phyloP scores from a whole-genome alignment of 108 stramenopile genomes.

The Pinguiococcus pyrenoidosus region DNA sequence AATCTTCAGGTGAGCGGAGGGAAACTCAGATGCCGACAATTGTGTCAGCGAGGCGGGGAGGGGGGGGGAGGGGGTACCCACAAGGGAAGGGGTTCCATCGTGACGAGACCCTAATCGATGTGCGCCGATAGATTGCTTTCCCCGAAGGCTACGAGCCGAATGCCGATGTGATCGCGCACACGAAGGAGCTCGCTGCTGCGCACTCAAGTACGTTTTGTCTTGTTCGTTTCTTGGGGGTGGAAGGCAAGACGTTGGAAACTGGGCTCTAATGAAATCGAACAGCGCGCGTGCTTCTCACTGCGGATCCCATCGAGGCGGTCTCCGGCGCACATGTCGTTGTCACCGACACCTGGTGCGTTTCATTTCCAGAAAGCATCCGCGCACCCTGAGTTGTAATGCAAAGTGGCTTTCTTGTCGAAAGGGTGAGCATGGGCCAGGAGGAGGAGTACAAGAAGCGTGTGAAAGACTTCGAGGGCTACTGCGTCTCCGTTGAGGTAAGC shows the following conservation, averaged over 20 bases:
- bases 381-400: no score
- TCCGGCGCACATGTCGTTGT: conserved; percentile 74
- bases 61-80: background rate
- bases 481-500: no score
- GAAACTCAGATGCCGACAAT: no score
- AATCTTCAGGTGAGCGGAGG: conserved; percentile 74
- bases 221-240: conserved; percentile 19
- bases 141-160: conserved; percentile 76
- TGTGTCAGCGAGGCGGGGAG: no score
- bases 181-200: background rate
- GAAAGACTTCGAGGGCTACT: conserved; percentile 77
- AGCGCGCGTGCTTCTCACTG: no score
- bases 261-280: no score
- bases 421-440: conserved; percentile 96
- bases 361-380: no score
- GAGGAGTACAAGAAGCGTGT: conserved; percentile 70
- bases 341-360: conserved; percentile 95
- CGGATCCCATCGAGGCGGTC: conserved; percentile 66
- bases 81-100: background rate
- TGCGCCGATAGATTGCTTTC: conserved; percentile 48
- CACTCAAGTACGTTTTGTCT: background rate
- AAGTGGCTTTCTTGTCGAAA: no score
- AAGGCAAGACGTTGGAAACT: no score
- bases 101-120: background rate
- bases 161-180: conserved; percentile 16